Evolutionary conservation across 164 flowering plant species (phyloP), one percentile per base, ranked within the genome.

Genomic region (Warburgia ugandensis): DNA sequence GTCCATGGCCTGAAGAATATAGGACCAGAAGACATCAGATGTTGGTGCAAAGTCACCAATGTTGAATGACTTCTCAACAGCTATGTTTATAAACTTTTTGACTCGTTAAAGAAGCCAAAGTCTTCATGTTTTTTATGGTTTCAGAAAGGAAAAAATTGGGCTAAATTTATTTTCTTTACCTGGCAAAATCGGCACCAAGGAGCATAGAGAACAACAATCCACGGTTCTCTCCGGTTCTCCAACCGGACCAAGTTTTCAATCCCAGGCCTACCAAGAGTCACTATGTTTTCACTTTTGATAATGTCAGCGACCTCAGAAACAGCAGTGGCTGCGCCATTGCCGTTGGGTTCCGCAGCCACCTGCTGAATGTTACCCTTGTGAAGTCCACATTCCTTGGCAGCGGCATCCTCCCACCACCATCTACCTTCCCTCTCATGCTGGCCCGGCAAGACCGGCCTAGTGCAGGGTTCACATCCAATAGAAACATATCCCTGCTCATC

Each of bases 321-420:
- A 6, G 71, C 73, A 55, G 70, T 64, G 26, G 66, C 59, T 19
- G 72, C 64, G 2, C 73, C 73, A 51, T 66, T n/a, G n/a, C n/a
- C n/a, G n/a, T n/a, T 80, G 66, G 8, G 54, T 28, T 1, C 17
- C 54, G 3, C 46, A 64, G 23, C 69, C 77, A 41, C 68, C 21
- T n/a, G n/a, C n/a, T n/a, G n/a, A 16, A 88, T 60, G 54, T 88
- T 92, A 12, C 96, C 96, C 66, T 92, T 92, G 72, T 92, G 99
- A 2, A 92, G 94, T 6, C 99, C 99, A 48, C 99, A 92, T 52
- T 92, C 99, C 68, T 92, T 92, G 10, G 99, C 95, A 63, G 75
- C 80, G 16, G 99, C 89, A 59, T 92, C 96, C 63, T 92, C 99
- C 99, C 99, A 92, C 99, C 99, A 92, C 99, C 99, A 92, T 59